These are phyloP conservation scores for Lentithecium fluviatile DNA, from an alignment of 495 filamentous ascomycete species.

Conservation along the genomic window DNA sequence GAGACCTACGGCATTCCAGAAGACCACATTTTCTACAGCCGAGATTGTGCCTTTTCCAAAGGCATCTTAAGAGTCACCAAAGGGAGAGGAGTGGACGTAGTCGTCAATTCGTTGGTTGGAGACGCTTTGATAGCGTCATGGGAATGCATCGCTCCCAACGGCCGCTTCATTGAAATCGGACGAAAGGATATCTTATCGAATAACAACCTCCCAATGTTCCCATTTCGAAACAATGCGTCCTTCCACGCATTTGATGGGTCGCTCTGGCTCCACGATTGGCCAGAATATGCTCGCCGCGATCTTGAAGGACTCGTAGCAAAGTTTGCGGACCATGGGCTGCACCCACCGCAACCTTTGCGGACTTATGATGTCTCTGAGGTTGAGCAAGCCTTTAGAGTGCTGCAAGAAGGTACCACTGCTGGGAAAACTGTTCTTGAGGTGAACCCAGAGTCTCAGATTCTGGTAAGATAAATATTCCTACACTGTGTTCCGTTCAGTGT, in stretches of 20 bases:
- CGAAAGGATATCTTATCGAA: constrained; percentile 52
- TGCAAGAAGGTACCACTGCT: constrained; percentile 55
- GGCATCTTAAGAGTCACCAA: constrained; percentile 52
- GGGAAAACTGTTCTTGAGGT: constrained; percentile 59
- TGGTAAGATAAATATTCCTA: neutral
- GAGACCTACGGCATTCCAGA: constrained; percentile 22
- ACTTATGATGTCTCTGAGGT: constrained; percentile 46
- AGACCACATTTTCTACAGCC: constrained; percentile 28
- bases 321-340: neutral
- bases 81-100: constrained; percentile 60
- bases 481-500: no score
- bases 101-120: constrained; percentile 58
- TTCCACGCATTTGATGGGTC: constrained; percentile 14
- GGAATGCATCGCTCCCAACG: constrained; percentile 57
- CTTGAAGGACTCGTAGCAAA: constrained; percentile 1
- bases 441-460: neutral
- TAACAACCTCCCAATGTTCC: constrained; percentile 24
- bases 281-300: neutral
- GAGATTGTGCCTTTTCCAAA: constrained; percentile 41
- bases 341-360: constrained; percentile 35
- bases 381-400: constrained; percentile 55
- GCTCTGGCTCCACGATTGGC: neutral
- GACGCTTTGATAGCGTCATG: constrained; percentile 46
- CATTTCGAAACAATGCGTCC: constrained; percentile 21
- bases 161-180: constrained; percentile 61